Conservation (phyloP, 1,284 basidiomycete species). For the Heterobasidion parviporum region DNA sequence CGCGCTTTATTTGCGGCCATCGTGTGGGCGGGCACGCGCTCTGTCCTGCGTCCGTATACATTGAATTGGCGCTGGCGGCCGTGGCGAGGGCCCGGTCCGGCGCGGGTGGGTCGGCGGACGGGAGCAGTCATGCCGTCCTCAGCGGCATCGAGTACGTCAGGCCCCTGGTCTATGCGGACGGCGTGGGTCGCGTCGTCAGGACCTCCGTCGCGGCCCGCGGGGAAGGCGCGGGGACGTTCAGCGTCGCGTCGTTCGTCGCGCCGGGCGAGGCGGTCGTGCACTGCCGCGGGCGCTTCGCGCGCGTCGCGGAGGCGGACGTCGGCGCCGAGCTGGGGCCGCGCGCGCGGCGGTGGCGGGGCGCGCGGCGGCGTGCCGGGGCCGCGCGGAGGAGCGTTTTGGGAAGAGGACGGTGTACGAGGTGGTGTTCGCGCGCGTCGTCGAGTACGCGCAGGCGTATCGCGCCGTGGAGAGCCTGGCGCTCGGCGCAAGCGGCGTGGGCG, state of each 20-base stretch:
- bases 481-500: constrained; percentile 39
- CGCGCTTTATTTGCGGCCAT: constrained; percentile 46
- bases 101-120: constrained; percentile 12
- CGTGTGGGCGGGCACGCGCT: constrained; percentile 47
- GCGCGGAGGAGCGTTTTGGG: constrained; percentile 38
- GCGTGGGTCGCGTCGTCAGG: constrained; percentile 24
- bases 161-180: constrained; percentile 42
- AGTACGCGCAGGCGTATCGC: constrained; percentile 52
- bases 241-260: constrained; percentile 30
- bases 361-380: not conserved
- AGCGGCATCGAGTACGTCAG: constrained; percentile 39
- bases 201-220: constrained; percentile 31
- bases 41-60: constrained; percentile 63
- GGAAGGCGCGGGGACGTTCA: constrained; percentile 35
- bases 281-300: constrained; percentile 28
- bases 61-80: constrained; percentile 45
- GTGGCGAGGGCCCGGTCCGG: constrained; percentile 26
- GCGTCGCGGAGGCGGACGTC: no score
- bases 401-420: constrained; percentile 54
- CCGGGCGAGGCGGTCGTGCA: constrained; percentile 31
- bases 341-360: no score
- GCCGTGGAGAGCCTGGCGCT: constrained; percentile 48
- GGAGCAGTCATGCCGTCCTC: constrained; percentile 30
- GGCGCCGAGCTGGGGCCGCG: no score
- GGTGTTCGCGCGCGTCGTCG: constrained; percentile 60